Base-by-base conservation (phyloP, 78 protist genomes). In the Mantamonas sphyraenae region DNA sequence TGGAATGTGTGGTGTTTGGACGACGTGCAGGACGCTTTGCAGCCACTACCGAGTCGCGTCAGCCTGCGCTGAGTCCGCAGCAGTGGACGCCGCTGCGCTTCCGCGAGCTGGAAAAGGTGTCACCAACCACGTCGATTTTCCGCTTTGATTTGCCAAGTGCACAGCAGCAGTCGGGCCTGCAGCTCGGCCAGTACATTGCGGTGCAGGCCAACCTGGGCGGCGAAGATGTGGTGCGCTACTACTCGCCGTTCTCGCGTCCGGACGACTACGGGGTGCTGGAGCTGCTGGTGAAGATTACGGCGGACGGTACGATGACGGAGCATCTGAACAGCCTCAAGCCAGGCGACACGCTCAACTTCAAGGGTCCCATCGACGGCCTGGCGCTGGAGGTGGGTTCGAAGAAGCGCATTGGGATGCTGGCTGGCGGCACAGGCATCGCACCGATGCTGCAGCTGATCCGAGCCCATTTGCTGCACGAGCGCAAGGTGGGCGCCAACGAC, bases 1-100 rank as follows among this genome's bases (percentile, higher is more conserved):
- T 81, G 37, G 96, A 89, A 40, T 86, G 92, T 43, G 86, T 78
- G 31, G 96, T 91, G 34, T 87, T 68, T 58, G 94, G 94, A 0
- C 79, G 89, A 1, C 51, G 61, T 2, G 45, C 79, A 37, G 87
- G 87, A 10, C 62, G 39, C 62, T 26, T 31, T 31, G 9, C 16
- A 10, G 35, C 62, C 62, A 57, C 62, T 30, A 30, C 62, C 12
- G 62, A 57, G 62, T 30, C 62, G 62, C 28, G 28, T 57, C 62
- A 31, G 62, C 24, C 62, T 30, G 22, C 62, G 24, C 22, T 26
- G 39, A 26, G 28, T 31, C 10, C 62, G 28, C 62, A 7, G 24
- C 62, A 57, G 39, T 20, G 62, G 62, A 9, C 62, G 28, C 17
- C 62, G 39, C 62, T 30, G 28, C 62, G 24, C 62, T 31, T 30